Percentiles rank a stretch among this genome's conserved stretches.
phyloP scores from a whole-genome alignment of 495 filamentous ascomycete species.

The Lasiosphaeris hirsuta region DNA sequence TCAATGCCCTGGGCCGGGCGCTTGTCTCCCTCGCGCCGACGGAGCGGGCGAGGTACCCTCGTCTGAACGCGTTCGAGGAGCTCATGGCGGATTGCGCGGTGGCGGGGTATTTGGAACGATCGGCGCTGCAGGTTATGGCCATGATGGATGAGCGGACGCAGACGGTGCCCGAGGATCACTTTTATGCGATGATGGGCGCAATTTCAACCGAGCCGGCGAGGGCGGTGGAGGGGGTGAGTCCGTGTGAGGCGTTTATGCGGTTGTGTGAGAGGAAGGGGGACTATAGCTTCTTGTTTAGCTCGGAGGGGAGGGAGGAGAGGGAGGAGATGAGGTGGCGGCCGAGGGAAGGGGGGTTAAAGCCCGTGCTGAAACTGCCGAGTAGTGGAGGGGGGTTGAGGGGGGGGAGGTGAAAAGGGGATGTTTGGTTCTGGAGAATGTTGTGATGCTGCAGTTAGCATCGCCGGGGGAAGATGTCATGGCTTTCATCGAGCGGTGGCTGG shows the following conservation, averaged over 20 bases:
- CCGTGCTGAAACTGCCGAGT: no score
- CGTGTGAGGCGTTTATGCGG: background rate
- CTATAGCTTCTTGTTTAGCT: background rate
- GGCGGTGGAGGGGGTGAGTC: background rate
- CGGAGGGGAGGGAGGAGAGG: background rate
- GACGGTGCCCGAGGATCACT: background rate
- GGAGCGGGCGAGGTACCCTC: background rate
- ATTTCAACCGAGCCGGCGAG: background rate
- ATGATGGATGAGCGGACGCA: background rate
- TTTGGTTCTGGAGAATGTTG: no score
- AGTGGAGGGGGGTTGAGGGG: no score
- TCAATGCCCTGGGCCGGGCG: background rate
- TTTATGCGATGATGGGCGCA: constrained; percentile 2
- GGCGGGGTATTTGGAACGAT: background rate
- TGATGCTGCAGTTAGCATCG: no score
- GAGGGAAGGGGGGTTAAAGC: no score
- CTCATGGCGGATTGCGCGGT: background rate
- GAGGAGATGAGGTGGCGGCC: no score
- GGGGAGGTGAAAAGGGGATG: no score
- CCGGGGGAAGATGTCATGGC: no score
- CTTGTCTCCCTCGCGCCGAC: background rate
- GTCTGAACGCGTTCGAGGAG: background rate
- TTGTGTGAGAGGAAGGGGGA: constrained; percentile 4
- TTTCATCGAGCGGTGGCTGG: no score
- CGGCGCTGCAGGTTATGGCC: background rate